Evolutionary conservation across 805 yeast genomes (phyloP), one percentile per base, ranked within the genome.

Genomic region (Yarrowia sp.): DNA sequence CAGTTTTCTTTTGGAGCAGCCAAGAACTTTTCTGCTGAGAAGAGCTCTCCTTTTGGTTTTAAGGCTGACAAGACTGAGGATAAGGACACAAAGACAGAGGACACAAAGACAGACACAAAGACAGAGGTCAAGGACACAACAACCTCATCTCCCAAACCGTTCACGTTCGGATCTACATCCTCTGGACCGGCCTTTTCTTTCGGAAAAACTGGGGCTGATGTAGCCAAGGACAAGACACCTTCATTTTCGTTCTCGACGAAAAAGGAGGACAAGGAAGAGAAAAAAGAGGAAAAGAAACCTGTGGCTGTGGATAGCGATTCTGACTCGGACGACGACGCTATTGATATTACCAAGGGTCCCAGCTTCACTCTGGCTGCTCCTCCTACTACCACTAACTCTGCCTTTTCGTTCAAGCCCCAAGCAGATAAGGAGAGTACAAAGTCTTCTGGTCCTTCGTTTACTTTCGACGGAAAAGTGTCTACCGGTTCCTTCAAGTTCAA

Each of bases 271-370:
- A 28, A 28, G 33, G 36, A 26, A 24, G 52, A 46, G n/a, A 78
- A 79, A 7, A 78, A 79, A 16, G 22, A 46, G 52, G 28, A 51
- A 9, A 51, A 33, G 58, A n/a, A 32, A 6, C 43, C 43, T 59
- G 70, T 51, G 12, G 72, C 69, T 28, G 68, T 46, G 36, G 70
- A 70, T 1, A 77, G 81, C 3, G 85, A 81, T 62, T 77, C 82
- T 1, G 86, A 83, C 49, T 79, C 83, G 0, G 89, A 85, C 35
- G 85, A 85, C 21, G 89, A 85, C 5, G 40, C 21, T 38, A 75
- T 86, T 26, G 61, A 54, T 26, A 87, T 85, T 71, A 82, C 88
- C 30, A 83, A 89, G 73, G 96, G 96, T 0, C 96, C 96, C 21
- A 75, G 79, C 14, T 90, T 90, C 72, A 81, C 80, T 9, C 67